A percentile compares a stretch with the other conserved stretches of the same genome.
phyloP scores from a whole-genome alignment of 139 green algal species.

The Coelastrella sp. region DNA sequence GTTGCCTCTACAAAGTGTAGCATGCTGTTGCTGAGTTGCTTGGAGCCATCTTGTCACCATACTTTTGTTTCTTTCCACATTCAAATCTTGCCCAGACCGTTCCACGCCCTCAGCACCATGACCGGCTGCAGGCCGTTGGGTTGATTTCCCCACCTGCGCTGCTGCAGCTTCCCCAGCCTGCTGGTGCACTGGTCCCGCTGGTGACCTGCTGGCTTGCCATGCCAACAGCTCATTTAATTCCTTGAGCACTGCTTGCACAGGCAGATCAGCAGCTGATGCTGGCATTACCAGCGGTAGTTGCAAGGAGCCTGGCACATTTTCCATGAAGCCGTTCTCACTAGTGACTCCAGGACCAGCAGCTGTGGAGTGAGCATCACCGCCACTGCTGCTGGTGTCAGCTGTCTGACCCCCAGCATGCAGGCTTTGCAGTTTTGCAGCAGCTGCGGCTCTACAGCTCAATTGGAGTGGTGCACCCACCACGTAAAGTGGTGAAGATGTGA shows the following conservation, averaged over 20 bases:
- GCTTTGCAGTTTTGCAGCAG: neutral
- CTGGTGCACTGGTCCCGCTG: neutral
- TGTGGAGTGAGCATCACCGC: no score
- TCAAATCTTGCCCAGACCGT: neutral
- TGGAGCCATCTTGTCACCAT: slow-evolving; percentile 4
- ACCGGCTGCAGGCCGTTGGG: neutral
- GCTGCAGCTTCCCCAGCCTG: neutral
- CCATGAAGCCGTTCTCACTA: neutral
- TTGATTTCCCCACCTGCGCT: neutral
- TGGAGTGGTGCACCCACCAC: neutral
- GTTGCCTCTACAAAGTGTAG: slow-evolving; percentile 5
- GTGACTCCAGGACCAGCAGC: no score
- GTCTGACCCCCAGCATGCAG: neutral
- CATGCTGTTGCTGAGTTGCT: neutral
- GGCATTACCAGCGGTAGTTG: neutral
- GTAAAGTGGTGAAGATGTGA: neutral
- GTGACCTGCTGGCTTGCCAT: neutral
- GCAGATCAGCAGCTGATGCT: slow-evolving; percentile 29
- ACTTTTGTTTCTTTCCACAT: neutral
- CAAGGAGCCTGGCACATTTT: neutral
- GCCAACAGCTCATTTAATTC: slow-evolving; percentile 27
- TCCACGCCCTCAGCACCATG: neutral
- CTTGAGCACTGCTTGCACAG: slow-evolving; percentile 27
- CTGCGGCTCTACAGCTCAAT: neutral
- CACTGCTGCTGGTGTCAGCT: neutral